phyloP scores from a whole-genome alignment of 371 early-diverging fungal species.

The Mucor racemosus region DNA sequence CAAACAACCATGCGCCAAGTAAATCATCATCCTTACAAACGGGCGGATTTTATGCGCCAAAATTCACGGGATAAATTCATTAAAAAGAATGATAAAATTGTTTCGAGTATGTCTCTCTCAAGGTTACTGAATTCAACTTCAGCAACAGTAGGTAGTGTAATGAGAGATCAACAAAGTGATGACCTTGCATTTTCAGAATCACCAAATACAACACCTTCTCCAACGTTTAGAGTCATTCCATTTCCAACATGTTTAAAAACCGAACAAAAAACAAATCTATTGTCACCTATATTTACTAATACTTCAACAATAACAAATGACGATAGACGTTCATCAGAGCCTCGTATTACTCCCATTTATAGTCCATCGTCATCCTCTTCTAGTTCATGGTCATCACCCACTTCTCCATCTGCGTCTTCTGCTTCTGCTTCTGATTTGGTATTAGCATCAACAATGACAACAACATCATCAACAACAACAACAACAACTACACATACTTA shows the following conservation, averaged over 20 bases:
- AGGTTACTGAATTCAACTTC: constrained; percentile 18
- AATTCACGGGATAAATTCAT: constrained; percentile 10
- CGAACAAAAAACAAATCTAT: not conserved
- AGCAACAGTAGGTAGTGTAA: too few relatives aligned
- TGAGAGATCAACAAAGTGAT: not conserved
- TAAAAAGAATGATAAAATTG: not conserved
- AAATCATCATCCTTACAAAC: constrained; percentile 22
- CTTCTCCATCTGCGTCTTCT: constrained; percentile 2
- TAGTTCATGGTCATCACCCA: constrained; percentile 6
- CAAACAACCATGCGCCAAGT: constrained; percentile 27
- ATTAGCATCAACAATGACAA: not conserved
- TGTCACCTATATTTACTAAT: constrained; percentile 12
- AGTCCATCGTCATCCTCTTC: constrained; percentile 9
- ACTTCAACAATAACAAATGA: too few relatives aligned
- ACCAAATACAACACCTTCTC: constrained; percentile 29
- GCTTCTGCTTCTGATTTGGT: constrained; percentile 6
- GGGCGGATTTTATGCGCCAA: constrained; percentile 26
- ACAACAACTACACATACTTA: constrained; percentile 6
- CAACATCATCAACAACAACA: too few relatives aligned
- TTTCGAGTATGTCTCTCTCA: constrained; percentile 32
- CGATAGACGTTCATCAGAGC: not conserved
- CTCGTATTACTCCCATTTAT: constrained; percentile 19
- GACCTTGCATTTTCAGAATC: constrained; percentile 15
- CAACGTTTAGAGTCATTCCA: constrained; percentile 32
- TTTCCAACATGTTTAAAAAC: not conserved